A percentile compares a stretch with the other conserved stretches of the same genome.
Evolutionary conservation across 106 monocot genomes (phyloP).

Genomic region (Gastrodia elata): DNA sequence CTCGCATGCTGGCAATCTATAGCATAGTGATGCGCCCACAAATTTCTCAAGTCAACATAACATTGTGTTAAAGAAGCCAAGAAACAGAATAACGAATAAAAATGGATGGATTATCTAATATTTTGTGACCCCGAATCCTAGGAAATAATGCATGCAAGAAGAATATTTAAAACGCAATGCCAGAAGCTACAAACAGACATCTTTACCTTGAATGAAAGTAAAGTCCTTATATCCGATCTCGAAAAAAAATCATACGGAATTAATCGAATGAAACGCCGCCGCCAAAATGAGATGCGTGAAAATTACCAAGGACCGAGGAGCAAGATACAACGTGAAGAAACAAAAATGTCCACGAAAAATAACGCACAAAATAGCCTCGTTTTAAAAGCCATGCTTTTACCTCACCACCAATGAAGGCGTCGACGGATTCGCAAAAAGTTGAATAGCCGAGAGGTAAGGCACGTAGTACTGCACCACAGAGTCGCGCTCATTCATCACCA

Average conservation of each 20-base stretch:
- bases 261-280: not conserved
- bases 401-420: slow-evolving; percentile 16
- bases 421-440: slow-evolving; percentile 34
- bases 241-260: not conserved
- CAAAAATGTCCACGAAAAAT: not conserved
- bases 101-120: not conserved
- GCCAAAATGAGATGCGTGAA: not conserved
- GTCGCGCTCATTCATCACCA: slow-evolving; percentile 42
- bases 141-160: not conserved
- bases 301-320: not conserved
- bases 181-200: not conserved
- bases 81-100: not conserved
- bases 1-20: not conserved
- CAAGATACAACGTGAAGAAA: not conserved
- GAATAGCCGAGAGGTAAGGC: slow-evolving; percentile 50
- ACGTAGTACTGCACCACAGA: slow-evolving; percentile 57
- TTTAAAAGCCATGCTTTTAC: slow-evolving; percentile 12
- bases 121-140: not conserved
- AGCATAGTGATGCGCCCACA: not conserved
- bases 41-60: not conserved
- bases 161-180: not conserved
- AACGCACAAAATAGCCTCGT: not conserved
- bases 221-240: not conserved
- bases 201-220: not conserved
- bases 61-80: not conserved